Conservation (phyloP, 73 alveolate genomes). For the Paramecium primaurelia region DNA sequence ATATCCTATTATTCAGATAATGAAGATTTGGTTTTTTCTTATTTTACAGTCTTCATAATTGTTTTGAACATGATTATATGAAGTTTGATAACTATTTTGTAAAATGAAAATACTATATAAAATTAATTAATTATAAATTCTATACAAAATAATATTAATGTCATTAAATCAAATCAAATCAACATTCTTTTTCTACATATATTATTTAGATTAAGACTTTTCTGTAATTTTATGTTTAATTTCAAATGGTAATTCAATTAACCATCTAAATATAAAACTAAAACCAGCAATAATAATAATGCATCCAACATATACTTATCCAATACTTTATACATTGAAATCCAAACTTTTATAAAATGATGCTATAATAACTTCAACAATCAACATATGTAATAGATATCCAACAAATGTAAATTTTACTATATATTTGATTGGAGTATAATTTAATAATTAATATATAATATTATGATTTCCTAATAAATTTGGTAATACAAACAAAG, state of each 20-base stretch:
- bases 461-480: background rate
- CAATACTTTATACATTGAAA: background rate
- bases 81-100: background rate
- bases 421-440: background rate
- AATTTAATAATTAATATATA: background rate
- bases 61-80: background rate
- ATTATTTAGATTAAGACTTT: background rate
- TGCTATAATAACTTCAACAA: background rate
- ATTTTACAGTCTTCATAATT: background rate
- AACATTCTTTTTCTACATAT: background rate
- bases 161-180: background rate
- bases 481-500: background rate
- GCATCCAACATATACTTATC: background rate
- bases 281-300: background rate
- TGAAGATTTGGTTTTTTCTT: background rate
- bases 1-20: background rate
- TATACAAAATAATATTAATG: background rate
- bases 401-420: conserved; percentile 13
- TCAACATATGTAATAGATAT: background rate
- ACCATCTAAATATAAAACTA: background rate
- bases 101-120: background rate
- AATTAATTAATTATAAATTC: background rate
- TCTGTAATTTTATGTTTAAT: background rate
- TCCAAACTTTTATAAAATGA: background rate
- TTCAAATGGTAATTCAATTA: background rate